These are phyloP conservation scores for Solanum chacoense DNA, from an alignment of 305 asterid genomes.

Conservation along the genomic window DNA sequence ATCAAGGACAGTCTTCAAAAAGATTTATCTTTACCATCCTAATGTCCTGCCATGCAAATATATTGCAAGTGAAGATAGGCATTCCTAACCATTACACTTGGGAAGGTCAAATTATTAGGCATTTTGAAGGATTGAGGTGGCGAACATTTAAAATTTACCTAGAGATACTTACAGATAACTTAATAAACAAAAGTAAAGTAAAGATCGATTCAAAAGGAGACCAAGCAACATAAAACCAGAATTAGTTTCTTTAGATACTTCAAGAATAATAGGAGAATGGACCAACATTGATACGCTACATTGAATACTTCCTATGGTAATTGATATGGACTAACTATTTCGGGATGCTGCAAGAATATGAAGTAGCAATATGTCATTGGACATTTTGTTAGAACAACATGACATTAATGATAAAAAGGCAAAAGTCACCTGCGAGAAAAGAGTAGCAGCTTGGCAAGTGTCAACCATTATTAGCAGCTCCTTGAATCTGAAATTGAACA, in stretches of 20 bases:
- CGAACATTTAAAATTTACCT: neutral
- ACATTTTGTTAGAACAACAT: neutral
- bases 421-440: slow-evolving; percentile 72
- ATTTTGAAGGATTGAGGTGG: neutral
- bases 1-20: neutral
- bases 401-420: neutral
- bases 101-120: neutral
- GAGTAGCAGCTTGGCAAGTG: slow-evolving; percentile 98
- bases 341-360: neutral
- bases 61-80: neutral
- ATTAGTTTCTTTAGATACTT: neutral
- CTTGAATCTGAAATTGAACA: slow-evolving; percentile 59
- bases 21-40: neutral
- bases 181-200: neutral
- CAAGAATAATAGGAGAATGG: neutral
- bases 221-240: neutral
- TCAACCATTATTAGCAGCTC: slow-evolving; percentile 98
- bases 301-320: neutral
- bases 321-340: neutral
- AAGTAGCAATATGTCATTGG: neutral
- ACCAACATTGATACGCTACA: neutral
- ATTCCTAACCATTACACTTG: neutral
- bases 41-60: neutral
- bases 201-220: neutral
- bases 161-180: neutral